Evolutionary conservation across 257 asterid species (phyloP), one percentile per base, ranked within the genome.

Genomic region (Lantana camara): DNA sequence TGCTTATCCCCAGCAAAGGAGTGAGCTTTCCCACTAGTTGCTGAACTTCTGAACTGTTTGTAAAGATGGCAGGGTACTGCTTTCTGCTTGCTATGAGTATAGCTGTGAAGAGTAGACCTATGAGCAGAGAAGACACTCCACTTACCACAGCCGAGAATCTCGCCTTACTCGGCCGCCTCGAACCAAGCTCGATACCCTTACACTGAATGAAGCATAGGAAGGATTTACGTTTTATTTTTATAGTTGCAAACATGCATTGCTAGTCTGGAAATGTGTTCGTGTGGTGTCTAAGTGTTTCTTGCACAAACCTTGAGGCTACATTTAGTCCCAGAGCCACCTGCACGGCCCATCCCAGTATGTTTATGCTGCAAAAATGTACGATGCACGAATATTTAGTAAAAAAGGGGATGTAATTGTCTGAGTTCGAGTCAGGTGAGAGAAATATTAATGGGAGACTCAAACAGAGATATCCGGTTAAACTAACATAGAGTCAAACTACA

Each of bases 171-270:
- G 90, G 90, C 14, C 57, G 77, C 5, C 60, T 56, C 1, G 75
- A 77, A 4, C 90, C 87, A 16, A 83, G 67, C 24, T 78, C 90
- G 34, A 76, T 48, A 80, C 83, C 62, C 90, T 73, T 41, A 83
- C 85, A 30, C 85, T 83, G 85, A 77, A 27, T 27, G 10, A 23
- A 27, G 12, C 15, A 56, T 11, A 0, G 17, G 5, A 27, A 4
- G 17, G 11, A 4, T 13, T 30, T 7, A 35, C 9, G 40, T 1
- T 15, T 7, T 5, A 2, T 27, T 1, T 15, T 7, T 3, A 42
- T 21, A 0, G 40, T 14, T 49, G 10, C 44, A 55, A 16, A 51
- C n/a, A 29, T 12, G 42, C 32, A 27, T 27, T 4, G 35, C 30
- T 44, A 4, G 2, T 19, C 3, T 9, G 23, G 29, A 22, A 47